phyloP scores from a whole-genome alignment of 768 basidiomycete species.

The Tephrocybe sp. region DNA sequence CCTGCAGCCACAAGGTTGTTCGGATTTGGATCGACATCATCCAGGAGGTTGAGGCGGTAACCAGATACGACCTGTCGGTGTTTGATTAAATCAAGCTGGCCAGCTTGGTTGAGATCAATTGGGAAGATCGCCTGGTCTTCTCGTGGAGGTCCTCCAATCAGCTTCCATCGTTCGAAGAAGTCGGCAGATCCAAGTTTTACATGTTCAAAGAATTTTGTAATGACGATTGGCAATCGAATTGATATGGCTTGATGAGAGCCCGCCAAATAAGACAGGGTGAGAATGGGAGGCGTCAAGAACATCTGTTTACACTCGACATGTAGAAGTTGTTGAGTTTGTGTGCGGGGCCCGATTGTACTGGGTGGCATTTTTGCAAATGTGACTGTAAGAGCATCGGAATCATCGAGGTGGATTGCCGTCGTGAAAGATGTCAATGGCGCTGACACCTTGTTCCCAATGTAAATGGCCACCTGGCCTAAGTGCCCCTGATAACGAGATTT shows the following conservation, averaged over 20 bases:
- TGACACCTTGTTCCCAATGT: conserved; percentile 94
- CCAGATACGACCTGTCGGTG: conserved; percentile 80
- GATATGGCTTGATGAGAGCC: conserved; percentile 88
- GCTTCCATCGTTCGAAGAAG: conserved; percentile 98
- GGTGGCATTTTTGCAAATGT: conserved; percentile 92
- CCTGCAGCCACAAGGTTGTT: conserved; percentile 93
- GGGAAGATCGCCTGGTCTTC: conserved; percentile 91
- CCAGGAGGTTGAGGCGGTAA: conserved; percentile 71
- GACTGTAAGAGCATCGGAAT: conserved; percentile 75
- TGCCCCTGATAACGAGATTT: conserved; percentile 97
- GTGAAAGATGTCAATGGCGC: conserved; percentile 91
- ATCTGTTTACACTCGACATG: conserved; percentile 93
- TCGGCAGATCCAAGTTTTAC: conserved; percentile 81
- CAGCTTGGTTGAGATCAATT: conserved; percentile 61
- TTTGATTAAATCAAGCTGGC: conserved; percentile 73
- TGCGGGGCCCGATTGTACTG: conserved; percentile 73
- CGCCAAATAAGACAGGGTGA: conserved; percentile 88
- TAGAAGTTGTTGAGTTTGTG: conserved; percentile 90
- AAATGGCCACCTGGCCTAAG: conserved; percentile 90
- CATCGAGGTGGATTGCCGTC: conserved; percentile 70
- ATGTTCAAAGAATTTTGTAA: conserved; percentile 93
- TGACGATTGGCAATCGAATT: conserved; percentile 79
- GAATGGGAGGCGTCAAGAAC: conserved; percentile 74
- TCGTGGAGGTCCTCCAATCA: conserved; percentile 93
- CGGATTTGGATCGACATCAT: conserved; percentile 92